These are phyloP conservation scores for Pseudogymnoascus sp. DNA, from an alignment of 2,329 filamentous ascomycete genomes.

Conservation along the genomic window DNA sequence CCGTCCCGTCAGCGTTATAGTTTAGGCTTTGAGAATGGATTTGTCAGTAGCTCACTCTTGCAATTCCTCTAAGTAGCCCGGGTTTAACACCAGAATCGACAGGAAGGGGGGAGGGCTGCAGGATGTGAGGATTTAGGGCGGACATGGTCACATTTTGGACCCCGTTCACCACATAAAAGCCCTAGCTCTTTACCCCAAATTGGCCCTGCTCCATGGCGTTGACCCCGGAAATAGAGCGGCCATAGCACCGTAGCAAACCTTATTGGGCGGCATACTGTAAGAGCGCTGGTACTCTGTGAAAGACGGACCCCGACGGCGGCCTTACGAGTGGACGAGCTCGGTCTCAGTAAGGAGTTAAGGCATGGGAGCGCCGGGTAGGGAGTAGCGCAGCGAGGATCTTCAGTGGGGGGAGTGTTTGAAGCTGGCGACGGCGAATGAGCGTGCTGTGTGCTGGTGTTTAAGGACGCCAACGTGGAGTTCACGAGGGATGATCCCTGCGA, in stretches of 20 bases:
- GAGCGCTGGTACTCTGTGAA: neutral
- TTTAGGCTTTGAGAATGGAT: neutral
- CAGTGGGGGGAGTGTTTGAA: neutral
- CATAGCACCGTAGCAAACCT: neutral
- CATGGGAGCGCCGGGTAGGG: neutral
- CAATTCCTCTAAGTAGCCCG: neutral
- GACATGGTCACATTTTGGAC: neutral
- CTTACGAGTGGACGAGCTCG: neutral
- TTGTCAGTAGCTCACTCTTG: constrained; percentile 4
- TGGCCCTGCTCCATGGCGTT: neutral
- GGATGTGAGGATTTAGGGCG: neutral
- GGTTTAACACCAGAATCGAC: neutral
- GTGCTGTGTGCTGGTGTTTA: neutral
- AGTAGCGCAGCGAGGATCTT: neutral
- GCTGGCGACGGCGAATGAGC: neutral
- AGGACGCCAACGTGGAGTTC: neutral
- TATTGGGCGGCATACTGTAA: neutral
- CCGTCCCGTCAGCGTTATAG: neutral
- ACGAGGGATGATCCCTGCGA: neutral
- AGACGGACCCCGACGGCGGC: neutral
- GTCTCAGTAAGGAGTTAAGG: neutral
- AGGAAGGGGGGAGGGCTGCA: neutral
- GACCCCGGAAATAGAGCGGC: neutral
- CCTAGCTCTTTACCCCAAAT: constrained; percentile 2
- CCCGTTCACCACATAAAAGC: neutral